Conservation (phyloP, 352 stramenopile genomes). For the Globisporangium irregulare region DNA sequence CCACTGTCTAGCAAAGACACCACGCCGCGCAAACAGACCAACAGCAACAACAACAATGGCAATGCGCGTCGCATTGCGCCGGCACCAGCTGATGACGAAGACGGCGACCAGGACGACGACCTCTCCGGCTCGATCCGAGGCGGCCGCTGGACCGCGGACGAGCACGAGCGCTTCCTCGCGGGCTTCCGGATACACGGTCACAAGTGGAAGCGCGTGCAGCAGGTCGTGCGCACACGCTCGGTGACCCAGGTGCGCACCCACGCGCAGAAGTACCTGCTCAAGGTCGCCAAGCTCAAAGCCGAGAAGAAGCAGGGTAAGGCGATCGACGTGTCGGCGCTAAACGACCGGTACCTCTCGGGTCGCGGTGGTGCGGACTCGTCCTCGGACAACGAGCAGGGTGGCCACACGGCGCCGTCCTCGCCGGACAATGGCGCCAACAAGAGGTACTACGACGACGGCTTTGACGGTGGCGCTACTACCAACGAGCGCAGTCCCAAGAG, state of each 20-base stretch:
- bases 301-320: conserved; percentile 61
- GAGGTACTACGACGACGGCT: conserved; percentile 10
- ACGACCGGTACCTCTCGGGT: conserved; percentile 18
- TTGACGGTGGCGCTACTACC: neutral
- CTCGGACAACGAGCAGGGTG: conserved; percentile 24
- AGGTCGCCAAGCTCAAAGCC: conserved; percentile 86
- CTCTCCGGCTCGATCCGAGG: conserved; percentile 57
- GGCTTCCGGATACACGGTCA: conserved; percentile 86
- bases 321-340: conserved; percentile 16
- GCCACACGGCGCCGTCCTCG: conserved; percentile 34
- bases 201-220: conserved; percentile 90
- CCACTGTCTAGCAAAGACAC: conserved; percentile 13
- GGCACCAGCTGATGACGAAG: conserved; percentile 65
- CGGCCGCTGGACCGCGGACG: conserved; percentile 79
- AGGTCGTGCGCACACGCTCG: conserved; percentile 84
- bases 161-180: conserved; percentile 84
- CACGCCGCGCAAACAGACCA: conserved; percentile 12
- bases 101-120: conserved; percentile 53
- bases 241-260: conserved; percentile 88
- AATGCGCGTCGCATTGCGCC: conserved; percentile 39
- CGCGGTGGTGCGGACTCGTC: conserved; percentile 17
- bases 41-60: conserved; percentile 3
- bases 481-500: conserved; percentile 18
- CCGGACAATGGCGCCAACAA: conserved; percentile 26
- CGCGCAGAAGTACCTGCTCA: conserved; percentile 87